Evolutionary conservation across 257 asterid species (phyloP), one percentile per base, ranked within the genome.

Genomic region (Cynanchum wilfordii): DNA sequence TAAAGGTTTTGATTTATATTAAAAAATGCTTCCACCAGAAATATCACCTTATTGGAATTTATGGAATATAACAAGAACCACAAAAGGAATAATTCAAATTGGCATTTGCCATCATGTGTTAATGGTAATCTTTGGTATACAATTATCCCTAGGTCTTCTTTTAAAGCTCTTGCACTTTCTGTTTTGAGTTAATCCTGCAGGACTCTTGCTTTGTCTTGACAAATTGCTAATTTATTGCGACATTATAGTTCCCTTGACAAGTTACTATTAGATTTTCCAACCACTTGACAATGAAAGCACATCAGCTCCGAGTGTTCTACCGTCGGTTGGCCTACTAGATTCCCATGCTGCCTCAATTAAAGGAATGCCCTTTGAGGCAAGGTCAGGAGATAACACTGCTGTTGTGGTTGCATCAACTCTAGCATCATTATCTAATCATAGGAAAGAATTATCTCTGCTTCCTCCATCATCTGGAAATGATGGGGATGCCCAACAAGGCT

Each of bases 361-460:
- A 73, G 95, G 90, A 76, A 66, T 87, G 70, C 92, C 84, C 64
- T 72, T 82, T 65, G 96, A 90, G 86, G 85, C 89, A 80, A 87
- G 93, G 81, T 73, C 96, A 72, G 87, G 87, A 57, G 96, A 89
- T 76, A 85, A 90, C 59, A 85, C 96, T 77, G 82, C 95, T 80
- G 89, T 89, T 73, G 80, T 96, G n/a, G 90, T 92, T 79, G 94
- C 95, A 44, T 89, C 97, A 50, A 77, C 96, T 19, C 76, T 90
- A 40, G 94, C 92, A 75, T 88, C 98, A 66, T 73, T 89, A 58
- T 87, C 97, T 38, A 78, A 80, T 83, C 82, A 85, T 52, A 75
- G 75, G 49, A 87, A 88, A 64, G 88, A 93, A 82, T 77, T 84
- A 65, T 82, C 96, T 70, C 71, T 84, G 63, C 73, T 86, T 59